phyloP scores from a whole-genome alignment of 495 filamentous ascomycete species.

The Penicillium coprophilum region DNA sequence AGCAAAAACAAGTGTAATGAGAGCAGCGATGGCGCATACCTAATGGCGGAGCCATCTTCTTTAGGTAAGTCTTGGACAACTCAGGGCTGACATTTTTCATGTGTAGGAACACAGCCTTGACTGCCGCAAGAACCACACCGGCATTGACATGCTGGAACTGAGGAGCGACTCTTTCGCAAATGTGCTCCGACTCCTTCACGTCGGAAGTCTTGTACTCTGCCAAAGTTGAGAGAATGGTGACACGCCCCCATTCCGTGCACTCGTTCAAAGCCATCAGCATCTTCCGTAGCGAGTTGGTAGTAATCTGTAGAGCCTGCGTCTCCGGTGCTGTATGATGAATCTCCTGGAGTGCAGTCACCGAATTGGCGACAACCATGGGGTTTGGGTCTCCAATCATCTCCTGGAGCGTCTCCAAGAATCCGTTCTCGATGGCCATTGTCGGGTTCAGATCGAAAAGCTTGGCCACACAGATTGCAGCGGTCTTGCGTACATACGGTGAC shows the following conservation, averaged over 20 bases:
- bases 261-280: conserved; percentile 96
- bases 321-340: conserved; percentile 90
- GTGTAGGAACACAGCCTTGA: conserved; percentile 97
- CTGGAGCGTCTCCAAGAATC: conserved; percentile 92
- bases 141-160: conserved; percentile 99
- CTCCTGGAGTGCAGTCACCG: conserved; percentile 88
- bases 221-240: conserved; percentile 87
- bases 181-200: conserved; percentile 95
- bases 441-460: conserved; percentile 97
- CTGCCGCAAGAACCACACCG: conserved; percentile 91
- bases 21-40: conserved; percentile 49
- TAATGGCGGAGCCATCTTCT: conserved; percentile 97
- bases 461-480: conserved; percentile 94
- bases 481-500: conserved; percentile 97
- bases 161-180: conserved; percentile 91
- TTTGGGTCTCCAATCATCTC: conserved; percentile 97
- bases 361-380: conserved; percentile 98
- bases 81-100: conserved; percentile 84
- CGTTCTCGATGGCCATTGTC: conserved; percentile 89
- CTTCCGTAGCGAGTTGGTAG: conserved; percentile 80
- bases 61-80: conserved; percentile 75
- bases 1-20: conserved; percentile 24
- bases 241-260: conserved; percentile 98
- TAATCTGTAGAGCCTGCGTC: conserved; percentile 80
- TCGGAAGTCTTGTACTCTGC: conserved; percentile 84